Conservation (phyloP, 202 grass and related monocot genomes). For the Panicum hallii region DNA sequence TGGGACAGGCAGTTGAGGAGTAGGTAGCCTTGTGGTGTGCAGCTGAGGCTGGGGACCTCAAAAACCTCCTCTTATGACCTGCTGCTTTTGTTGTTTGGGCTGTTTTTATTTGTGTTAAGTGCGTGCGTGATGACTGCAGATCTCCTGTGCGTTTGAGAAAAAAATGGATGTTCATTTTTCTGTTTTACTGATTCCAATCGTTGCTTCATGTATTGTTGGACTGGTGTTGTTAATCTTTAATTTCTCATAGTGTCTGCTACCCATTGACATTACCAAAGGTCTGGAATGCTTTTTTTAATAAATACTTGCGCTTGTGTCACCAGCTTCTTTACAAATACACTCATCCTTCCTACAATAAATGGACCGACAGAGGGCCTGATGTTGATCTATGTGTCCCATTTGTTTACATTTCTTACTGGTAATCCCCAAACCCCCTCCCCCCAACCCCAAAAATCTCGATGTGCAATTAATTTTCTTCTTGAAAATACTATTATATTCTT, state of each 20-base stretch:
- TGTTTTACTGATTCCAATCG: background rate
- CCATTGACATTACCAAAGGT: slow-evolving; percentile 29
- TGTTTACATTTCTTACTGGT: slow-evolving; percentile 92
- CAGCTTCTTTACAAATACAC: slow-evolving; percentile 99
- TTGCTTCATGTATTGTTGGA: background rate
- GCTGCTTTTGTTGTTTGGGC: no score
- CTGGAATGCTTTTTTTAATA: slow-evolving; percentile 33
- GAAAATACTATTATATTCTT: slow-evolving; percentile 21
- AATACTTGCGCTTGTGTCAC: slow-evolving; percentile 30
- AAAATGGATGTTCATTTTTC: background rate
- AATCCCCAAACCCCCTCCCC: slow-evolving; percentile 10
- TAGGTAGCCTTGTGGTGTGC: background rate
- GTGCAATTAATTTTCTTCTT: background rate
- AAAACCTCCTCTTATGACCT: no score
- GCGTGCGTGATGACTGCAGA: no score
- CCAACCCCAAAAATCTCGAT: background rate
- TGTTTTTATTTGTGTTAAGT: no score
- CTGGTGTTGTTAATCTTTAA: slow-evolving; percentile 30
- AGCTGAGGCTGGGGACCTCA: no score
- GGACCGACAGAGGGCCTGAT: slow-evolving; percentile 99
- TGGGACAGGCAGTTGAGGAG: background rate
- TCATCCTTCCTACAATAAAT: slow-evolving; percentile 92
- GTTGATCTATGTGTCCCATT: slow-evolving; percentile 92
- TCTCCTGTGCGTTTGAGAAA: background rate
- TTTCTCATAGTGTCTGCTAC: slow-evolving; percentile 22